Conservation (phyloP, 257 asterid genomes). For the Forsythia suspensa region DNA sequence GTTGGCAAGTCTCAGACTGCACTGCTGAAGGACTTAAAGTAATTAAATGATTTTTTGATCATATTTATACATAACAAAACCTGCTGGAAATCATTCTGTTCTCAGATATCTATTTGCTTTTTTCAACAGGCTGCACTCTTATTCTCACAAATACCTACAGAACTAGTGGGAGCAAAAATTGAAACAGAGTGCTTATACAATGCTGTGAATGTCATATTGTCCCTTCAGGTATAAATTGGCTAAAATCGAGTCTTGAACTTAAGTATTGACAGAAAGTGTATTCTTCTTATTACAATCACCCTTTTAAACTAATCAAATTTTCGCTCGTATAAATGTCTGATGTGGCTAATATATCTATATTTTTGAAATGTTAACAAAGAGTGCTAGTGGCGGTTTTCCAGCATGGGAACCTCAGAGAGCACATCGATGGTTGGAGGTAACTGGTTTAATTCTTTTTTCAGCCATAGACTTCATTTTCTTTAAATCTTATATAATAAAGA, state of each 20-base stretch:
- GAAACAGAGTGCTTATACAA: conserved; percentile 34
- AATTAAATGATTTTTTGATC: neutral
- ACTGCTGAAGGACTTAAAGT: conserved; percentile 60
- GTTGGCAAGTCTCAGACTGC: conserved; percentile 63
- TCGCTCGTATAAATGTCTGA: neutral
- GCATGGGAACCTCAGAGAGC: conserved; percentile 65
- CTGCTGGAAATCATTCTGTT: neutral
- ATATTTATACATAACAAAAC: neutral
- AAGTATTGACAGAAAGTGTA: neutral
- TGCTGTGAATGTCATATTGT: conserved; percentile 51
- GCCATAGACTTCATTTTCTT: neutral
- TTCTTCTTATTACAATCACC: neutral
- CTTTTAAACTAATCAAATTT: neutral
- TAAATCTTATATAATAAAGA: no score
- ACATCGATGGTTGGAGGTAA: conserved; percentile 52
- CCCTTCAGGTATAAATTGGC: conserved; percentile 42
- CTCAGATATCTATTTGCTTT: neutral
- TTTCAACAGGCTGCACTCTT: conserved; percentile 41
- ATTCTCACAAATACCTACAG: conserved; percentile 37
- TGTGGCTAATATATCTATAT: neutral
- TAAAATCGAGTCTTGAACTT: neutral
- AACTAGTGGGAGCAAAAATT: conserved; percentile 33
- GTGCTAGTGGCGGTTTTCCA: conserved; percentile 50
- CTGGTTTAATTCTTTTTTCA: neutral
- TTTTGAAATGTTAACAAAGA: conserved; percentile 24